Conservation (phyloP, 257 asterid species). For the Jaltomata sinuosa region DNA sequence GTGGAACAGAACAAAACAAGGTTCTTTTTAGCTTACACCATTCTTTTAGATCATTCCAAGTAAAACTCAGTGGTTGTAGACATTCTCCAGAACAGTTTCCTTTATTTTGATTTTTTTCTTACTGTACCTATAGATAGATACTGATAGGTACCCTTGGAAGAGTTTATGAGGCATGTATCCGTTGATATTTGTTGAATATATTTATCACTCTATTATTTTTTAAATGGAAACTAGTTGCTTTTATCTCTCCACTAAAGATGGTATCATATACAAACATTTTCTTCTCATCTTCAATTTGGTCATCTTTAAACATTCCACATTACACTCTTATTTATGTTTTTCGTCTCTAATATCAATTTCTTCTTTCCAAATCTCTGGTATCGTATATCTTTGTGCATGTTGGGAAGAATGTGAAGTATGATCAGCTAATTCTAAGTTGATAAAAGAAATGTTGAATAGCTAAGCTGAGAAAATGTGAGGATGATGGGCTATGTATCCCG, state of each 20-base stretch:
- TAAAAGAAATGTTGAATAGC: background rate
- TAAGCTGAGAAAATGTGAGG: background rate
- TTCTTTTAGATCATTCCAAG: background rate
- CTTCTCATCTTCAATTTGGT: background rate
- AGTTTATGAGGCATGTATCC: background rate
- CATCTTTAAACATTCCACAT: background rate
- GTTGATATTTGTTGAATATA: background rate
- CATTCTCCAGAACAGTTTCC: background rate
- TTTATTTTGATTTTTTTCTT: background rate
- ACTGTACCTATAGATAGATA: background rate
- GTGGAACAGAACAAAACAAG: background rate
- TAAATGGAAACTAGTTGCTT: background rate
- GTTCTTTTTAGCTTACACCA: background rate
- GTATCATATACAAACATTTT: background rate
- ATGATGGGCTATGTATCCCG: too few relatives aligned
- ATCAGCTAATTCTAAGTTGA: background rate
- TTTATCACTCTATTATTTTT: background rate
- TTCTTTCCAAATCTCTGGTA: too few relatives aligned
- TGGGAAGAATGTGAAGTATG: background rate
- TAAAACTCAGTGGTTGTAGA: background rate
- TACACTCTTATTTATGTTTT: background rate
- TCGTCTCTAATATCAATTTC: background rate
- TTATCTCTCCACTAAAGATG: background rate
- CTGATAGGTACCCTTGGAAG: background rate
- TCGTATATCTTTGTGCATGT: background rate